Evolutionary conservation across 257 asterid genomes (phyloP), one percentile per base, ranked within the genome.

Genomic region (Orobanche coerulescens): DNA sequence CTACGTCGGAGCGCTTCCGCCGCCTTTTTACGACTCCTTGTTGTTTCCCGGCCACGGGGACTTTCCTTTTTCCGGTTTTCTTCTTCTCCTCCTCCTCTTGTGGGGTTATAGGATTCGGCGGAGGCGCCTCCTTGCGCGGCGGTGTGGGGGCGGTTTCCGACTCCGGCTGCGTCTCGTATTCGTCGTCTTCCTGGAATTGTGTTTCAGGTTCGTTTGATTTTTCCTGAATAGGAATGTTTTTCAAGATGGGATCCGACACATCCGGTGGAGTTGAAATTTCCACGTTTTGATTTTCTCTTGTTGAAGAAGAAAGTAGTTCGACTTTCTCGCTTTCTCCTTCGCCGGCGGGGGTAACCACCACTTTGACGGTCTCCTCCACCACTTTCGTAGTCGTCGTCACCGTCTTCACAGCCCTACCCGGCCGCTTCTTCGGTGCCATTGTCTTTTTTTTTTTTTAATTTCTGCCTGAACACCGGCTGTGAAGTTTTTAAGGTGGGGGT

Each of bases 391-490:
- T 23, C 12, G 81, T 81, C 11, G 80, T 81, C 71, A 87, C 91
- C 57, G 80, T 68, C 8, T 67, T 73, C 14, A 12, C 51, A 49
- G 75, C 18, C 54, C 48, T 71, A 3, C 78, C 64, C 5, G 73
- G 58, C 52, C 83, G 80, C 13, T 62, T 84, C 40, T 79, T 91
- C 1, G 95, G 90, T 30, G 92, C 81, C 95, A 87, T 87, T 54
- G 15, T 67, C 4, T 2, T 2, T 18, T 0, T 15, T 12, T 4
- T 2, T 5, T 13, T 61, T 6, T 3, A 2, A 24, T 2, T 15
- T 22, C 56, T 55, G 44, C n/a, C 8, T 19, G 16, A 30, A 30
- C 3, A 7, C 13, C 1, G 36, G 23, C 23, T 61, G 37, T 16
- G 2, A 11, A 15, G 25, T 18, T 1, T 11, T 11, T 0, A 23